Percentiles rank a stretch among this genome's conserved stretches.
These are phyloP conservation scores for Mariannaea sp. DNA, from an alignment of 2,329 filamentous ascomycete species.

Conservation along the genomic window DNA sequence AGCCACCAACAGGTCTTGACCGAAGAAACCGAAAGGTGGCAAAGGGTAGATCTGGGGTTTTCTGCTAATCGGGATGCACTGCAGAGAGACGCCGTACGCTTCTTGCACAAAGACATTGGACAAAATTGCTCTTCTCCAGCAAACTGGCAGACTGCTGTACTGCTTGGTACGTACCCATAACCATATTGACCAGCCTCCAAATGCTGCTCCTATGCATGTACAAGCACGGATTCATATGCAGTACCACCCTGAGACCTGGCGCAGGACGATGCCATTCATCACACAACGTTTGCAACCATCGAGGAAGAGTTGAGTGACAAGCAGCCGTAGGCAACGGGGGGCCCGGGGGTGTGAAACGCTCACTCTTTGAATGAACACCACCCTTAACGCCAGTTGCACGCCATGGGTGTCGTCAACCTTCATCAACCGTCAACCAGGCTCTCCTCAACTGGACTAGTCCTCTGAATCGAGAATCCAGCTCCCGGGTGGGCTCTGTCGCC, in stretches of 20 bases:
- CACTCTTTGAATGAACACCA: conserved; percentile 26
- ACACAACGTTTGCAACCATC: conserved; percentile 36
- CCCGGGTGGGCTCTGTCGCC: conserved; percentile 31
- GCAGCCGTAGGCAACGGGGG: conserved; percentile 8
- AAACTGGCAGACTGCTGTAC: neutral
- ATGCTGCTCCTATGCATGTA: conserved; percentile 29
- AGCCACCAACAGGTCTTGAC: neutral
- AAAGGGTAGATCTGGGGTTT: conserved; percentile 8
- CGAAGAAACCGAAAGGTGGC: conserved; percentile 10
- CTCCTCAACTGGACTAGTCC: conserved; percentile 27
- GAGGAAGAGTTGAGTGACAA: conserved; percentile 25
- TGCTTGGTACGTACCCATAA: neutral
- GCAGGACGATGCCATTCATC: conserved; percentile 36
- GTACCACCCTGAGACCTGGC: conserved; percentile 32
- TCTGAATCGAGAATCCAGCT: conserved; percentile 36
- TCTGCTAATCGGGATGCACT: neutral
- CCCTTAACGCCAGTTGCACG: conserved; percentile 21
- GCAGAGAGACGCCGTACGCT: neutral
- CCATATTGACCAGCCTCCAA: neutral
- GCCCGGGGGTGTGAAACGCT: conserved; percentile 24
- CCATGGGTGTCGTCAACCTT: conserved; percentile 20
- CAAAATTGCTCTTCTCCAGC: neutral
- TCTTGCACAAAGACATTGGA: neutral
- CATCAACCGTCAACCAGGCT: conserved; percentile 8
- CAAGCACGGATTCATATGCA: conserved; percentile 35